Percentiles rank a stretch among this genome's conserved stretches.
Evolutionary conservation across 2,329 filamentous ascomycete species (phyloP).

Genomic region (Phaeosphaeriaceae sp.): DNA sequence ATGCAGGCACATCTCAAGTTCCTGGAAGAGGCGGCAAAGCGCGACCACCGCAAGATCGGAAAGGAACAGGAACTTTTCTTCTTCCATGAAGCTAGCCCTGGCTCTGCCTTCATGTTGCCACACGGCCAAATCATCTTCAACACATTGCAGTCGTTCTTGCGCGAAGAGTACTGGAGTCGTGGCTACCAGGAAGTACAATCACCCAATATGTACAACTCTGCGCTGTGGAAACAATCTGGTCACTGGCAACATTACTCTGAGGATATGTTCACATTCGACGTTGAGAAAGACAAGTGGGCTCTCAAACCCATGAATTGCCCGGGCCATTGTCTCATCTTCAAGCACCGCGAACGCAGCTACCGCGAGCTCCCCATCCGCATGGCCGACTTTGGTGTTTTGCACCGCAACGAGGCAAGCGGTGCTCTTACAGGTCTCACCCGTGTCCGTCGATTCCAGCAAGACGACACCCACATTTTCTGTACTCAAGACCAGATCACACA

Average conservation of each 20-base stretch:
- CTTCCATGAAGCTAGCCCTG: constrained; percentile 93
- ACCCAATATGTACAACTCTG: constrained; percentile 94
- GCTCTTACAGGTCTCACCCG: constrained; percentile 89
- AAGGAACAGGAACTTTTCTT: constrained; percentile 97
- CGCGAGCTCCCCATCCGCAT: constrained; percentile 88
- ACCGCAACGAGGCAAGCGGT: constrained; percentile 94
- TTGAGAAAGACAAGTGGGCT: constrained; percentile 84
- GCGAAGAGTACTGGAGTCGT: constrained; percentile 88
- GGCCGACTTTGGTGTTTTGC: constrained; percentile 94
- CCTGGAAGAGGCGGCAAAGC: constrained; percentile 96
- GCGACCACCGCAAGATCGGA: constrained; percentile 92
- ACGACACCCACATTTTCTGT: constrained; percentile 97
- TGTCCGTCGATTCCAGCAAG: constrained; percentile 93
- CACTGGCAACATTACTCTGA: constrained; percentile 94
- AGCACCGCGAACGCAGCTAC: constrained; percentile 83
- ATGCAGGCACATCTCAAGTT: constrained; percentile 94
- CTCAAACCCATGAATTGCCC: constrained; percentile 99
- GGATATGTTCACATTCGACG: constrained; percentile 88
- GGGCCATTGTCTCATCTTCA: constrained; percentile 88
- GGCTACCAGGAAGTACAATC: constrained; percentile 95
- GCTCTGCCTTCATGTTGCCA: constrained; percentile 89
- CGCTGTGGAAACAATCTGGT: constrained; percentile 92
- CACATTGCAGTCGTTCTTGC: constrained; percentile 79
- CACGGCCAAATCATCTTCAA: constrained; percentile 96
- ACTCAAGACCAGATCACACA: constrained; percentile 76